These are phyloP conservation scores for Wickerhamomyces rabaulensis DNA, from an alignment of 805 yeast species.

Conservation along the genomic window DNA sequence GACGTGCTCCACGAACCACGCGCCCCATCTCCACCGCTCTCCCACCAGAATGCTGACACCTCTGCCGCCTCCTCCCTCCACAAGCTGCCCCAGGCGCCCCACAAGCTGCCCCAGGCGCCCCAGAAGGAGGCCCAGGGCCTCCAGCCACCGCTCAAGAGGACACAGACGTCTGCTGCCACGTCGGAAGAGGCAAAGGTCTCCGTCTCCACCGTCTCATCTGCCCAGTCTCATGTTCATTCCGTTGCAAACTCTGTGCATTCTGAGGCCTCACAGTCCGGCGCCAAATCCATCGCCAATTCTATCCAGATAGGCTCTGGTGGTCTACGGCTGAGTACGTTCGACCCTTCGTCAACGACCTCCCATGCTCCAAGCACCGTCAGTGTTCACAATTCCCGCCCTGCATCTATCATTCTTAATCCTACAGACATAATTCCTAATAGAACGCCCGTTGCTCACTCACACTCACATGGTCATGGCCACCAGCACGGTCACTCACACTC, in stretches of 20 bases:
- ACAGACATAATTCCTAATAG: conserved; percentile 10
- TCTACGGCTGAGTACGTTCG: conserved; percentile 18
- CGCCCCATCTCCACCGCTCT: not conserved
- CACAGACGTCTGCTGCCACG: not conserved
- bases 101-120: not conserved
- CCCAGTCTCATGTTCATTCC: conserved; percentile 1
- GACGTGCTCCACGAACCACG: not conserved
- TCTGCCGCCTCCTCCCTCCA: not conserved
- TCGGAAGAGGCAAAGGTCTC: not conserved
- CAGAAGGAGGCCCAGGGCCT: not conserved
- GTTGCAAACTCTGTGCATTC: conserved; percentile 4
- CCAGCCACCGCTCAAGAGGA: not conserved
- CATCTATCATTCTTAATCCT: conserved; percentile 14
- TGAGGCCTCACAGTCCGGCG: not conserved
- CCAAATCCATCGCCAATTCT: conserved; percentile 3
- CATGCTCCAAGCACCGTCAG: conserved; percentile 16
- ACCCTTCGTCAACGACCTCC: conserved; percentile 15
- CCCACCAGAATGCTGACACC: not conserved
- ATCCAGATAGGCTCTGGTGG: conserved; percentile 18
- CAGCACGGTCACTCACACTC: not conserved
- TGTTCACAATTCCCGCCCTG: conserved; percentile 16
- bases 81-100: not conserved
- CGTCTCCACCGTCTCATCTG: conserved; percentile 4
- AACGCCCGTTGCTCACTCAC: not conserved
- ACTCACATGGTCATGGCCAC: no score